Evolutionary conservation across 768 basidiomycete genomes (phyloP), one percentile per base, ranked within the genome.

Genomic region (Rhodotorula taiwanensis): DNA sequence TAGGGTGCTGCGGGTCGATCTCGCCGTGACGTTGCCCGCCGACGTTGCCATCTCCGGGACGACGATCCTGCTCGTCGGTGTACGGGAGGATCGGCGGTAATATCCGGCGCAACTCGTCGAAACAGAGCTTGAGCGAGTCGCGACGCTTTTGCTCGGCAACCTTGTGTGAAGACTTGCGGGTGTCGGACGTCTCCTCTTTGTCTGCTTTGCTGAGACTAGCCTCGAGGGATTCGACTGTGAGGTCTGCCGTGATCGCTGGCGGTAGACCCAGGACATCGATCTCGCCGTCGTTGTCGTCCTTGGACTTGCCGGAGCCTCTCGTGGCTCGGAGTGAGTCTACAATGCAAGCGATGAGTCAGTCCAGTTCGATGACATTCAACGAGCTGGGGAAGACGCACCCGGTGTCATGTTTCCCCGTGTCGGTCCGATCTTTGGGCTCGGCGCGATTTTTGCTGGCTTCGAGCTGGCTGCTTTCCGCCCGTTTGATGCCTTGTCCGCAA

Each of bases 61-160:
- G 47, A 0, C 61, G 55, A 42, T 71, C 69, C 25, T 51, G 55
- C 23, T 71, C 73, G 43, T 73, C 71, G 16, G 42, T 49, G 18
- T 52, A 60, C 2, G 66, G 59, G 20, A 57, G 58, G 52, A 74
- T 71, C 20, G 68, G 70, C 8, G 95, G 95, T 1, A 99, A 81
- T 21, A 98, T 79, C 23, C 79, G 75, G 21, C 79, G 75, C 20
- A 79, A 71, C 52, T 78, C 78, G 64, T 79, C 79, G 64, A 79
- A 98, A 7, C 92, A 90, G 21, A 87, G 85, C 78, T 98, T 99
- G 63, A 98, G 83, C 48, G 89, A 92, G 76, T 99, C 94, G 14
- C 95, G 85, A 49, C 95, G 86, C 74, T 93, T 92, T 75, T 99
- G 95, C 76, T 99, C 95, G 9, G 95, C 95, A 18, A 86, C 88